Evolutionary conservation across 1,284 basidiomycete genomes (phyloP).

Genomic region (Ganoderma leucocontextum): DNA sequence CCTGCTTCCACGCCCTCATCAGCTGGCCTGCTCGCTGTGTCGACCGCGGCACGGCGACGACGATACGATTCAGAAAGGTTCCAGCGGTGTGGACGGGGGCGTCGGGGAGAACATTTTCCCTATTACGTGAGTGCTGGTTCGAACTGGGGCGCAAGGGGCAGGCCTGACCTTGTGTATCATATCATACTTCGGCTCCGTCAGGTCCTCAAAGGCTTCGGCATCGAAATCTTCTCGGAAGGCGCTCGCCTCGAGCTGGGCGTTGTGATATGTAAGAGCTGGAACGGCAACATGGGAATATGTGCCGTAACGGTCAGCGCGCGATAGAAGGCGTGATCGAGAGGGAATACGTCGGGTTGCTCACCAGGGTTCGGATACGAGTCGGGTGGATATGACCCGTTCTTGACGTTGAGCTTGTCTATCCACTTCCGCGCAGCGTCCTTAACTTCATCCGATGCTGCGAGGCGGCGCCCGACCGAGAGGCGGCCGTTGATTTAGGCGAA

Average conservation of each 20-base stretch:
- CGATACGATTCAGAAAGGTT: conserved; percentile 17
- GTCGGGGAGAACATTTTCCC: conserved; percentile 21
- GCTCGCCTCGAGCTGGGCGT: conserved; percentile 88
- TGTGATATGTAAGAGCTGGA: conserved; percentile 75
- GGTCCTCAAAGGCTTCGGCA: conserved; percentile 77
- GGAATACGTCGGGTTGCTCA: conserved; percentile 46
- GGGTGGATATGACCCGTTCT: conserved; percentile 83
- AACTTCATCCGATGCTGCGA: conserved; percentile 72
- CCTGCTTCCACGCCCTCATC: conserved; percentile 80
- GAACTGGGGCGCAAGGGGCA: conserved; percentile 8
- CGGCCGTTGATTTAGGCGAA: conserved; percentile 14
- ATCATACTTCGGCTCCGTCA: conserved; percentile 80
- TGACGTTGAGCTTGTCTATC: conserved; percentile 83
- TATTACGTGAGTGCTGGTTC: conserved; percentile 28
- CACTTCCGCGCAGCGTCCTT: conserved; percentile 76
- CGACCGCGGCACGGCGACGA: conserved; percentile 13
- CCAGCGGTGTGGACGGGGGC: conserved; percentile 15
- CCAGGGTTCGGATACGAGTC: conserved; percentile 94
- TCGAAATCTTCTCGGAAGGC: conserved; percentile 92
- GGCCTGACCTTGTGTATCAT: conserved; percentile 79
- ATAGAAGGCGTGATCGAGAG: conserved; percentile 13
- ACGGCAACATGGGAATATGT: conserved; percentile 17
- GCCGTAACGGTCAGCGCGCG: conserved; percentile 22
- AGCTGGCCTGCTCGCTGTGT: conserved; percentile 76
- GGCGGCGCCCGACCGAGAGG: conserved; percentile 6